Evolutionary conservation across 1,139 yeast species (phyloP).

Genomic region (Saccharomyces pastorianus): DNA sequence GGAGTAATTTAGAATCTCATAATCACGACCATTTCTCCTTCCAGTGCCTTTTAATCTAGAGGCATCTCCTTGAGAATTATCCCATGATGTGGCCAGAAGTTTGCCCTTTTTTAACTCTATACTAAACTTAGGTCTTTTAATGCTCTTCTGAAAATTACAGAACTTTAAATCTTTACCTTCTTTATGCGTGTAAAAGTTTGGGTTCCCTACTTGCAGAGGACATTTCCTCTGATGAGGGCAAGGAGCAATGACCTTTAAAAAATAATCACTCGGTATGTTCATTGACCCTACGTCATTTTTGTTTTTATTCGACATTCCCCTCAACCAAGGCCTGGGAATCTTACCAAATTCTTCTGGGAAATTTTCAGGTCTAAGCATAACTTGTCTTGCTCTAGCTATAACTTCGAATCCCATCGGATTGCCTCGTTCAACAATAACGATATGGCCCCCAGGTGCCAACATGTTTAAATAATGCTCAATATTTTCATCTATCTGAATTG

Average conservation of each 20-base stretch:
- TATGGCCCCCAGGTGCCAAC: conserved; percentile 67
- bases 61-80: conserved; percentile 45
- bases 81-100: conserved; percentile 68
- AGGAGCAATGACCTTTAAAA: conserved; percentile 70
- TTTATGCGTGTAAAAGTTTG: conserved; percentile 54
- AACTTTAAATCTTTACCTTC: conserved; percentile 56
- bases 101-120: conserved; percentile 80
- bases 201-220: conserved; percentile 75
- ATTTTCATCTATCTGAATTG: conserved; percentile 63
- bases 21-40: conserved; percentile 62
- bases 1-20: conserved; percentile 67
- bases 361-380: conserved; percentile 77
- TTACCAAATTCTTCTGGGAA: conserved; percentile 49
- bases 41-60: conserved; percentile 49
- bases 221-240: conserved; percentile 84
- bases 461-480: conserved; percentile 53
- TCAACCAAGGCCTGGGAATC: conserved; percentile 63
- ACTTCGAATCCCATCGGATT: conserved; percentile 83
- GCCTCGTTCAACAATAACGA: conserved; percentile 80
- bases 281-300: conserved; percentile 12
- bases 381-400: conserved; percentile 82
- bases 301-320: conserved; percentile 39
- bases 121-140: conserved; percentile 69
- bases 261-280: conserved; percentile 38
- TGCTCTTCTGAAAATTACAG: conserved; percentile 68